Conservation (phyloP, 1,284 basidiomycete species). For the Cryptococcus wingfieldii region DNA sequence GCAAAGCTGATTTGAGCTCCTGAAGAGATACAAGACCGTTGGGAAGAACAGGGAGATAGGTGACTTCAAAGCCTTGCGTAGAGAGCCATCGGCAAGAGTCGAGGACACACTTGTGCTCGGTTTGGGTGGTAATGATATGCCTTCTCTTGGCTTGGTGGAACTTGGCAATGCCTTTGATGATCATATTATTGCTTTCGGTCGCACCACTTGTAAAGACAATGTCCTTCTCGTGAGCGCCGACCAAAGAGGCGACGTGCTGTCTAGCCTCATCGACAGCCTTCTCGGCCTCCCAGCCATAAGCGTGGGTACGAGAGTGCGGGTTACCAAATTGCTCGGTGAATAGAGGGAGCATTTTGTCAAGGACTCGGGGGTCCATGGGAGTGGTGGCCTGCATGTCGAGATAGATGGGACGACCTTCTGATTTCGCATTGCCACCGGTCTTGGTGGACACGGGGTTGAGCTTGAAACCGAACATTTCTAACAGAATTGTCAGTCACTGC, state of each 20-base stretch:
- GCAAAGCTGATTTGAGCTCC: constrained; percentile 73
- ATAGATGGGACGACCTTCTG: constrained; percentile 80
- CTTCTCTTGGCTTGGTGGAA: constrained; percentile 88
- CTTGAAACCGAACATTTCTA: constrained; percentile 85
- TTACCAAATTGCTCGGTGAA: constrained; percentile 97
- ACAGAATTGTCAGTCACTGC: neutral
- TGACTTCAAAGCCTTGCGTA: constrained; percentile 96
- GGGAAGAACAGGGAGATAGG: constrained; percentile 86
- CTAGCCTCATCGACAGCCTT: constrained; percentile 87
- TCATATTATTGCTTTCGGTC: constrained; percentile 98
- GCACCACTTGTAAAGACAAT: constrained; percentile 98
- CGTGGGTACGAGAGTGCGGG: constrained; percentile 95
- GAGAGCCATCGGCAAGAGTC: constrained; percentile 94
- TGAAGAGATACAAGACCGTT: constrained; percentile 80
- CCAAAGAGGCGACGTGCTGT: constrained; percentile 83
- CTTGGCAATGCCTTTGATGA: constrained; percentile 92
- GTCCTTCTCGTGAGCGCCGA: constrained; percentile 93
- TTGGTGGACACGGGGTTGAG: constrained; percentile 59
- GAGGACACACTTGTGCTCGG: constrained; percentile 98
- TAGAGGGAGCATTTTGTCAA: constrained; percentile 96
- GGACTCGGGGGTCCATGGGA: constrained; percentile 92
- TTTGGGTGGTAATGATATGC: constrained; percentile 88
- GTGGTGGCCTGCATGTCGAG: constrained; percentile 98
- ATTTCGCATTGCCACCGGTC: constrained; percentile 60
- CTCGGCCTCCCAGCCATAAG: constrained; percentile 99